phyloP scores from a whole-genome alignment of 140 eudicot species.

The Cichorium intybus region DNA sequence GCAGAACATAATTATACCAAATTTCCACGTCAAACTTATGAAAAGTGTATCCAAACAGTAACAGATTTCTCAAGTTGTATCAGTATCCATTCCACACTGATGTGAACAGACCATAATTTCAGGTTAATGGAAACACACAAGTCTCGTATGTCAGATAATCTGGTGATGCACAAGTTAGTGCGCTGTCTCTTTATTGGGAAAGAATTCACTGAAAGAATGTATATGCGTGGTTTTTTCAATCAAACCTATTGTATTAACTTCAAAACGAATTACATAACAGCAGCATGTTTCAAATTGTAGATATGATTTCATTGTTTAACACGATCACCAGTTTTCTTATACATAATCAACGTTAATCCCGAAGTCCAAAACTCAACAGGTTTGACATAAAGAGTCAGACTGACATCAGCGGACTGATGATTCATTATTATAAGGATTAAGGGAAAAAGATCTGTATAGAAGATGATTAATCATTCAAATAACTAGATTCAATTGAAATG shows the following conservation, averaged over 20 bases:
- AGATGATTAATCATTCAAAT: constrained; percentile 1
- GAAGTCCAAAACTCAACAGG: neutral
- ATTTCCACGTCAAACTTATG: neutral
- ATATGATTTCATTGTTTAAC: neutral
- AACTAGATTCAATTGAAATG: constrained; percentile 5
- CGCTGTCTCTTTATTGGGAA: neutral
- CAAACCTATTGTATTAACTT: neutral
- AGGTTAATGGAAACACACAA: constrained; percentile 5
- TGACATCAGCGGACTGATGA: neutral
- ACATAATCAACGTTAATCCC: neutral
- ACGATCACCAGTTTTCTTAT: neutral
- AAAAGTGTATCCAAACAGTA: neutral
- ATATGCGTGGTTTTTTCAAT: neutral
- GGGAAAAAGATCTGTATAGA: neutral
- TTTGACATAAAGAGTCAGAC: neutral
- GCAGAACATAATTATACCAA: neutral
- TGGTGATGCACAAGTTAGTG: neutral
- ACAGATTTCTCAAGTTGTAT: neutral
- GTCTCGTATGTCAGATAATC: neutral
- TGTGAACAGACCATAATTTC: neutral
- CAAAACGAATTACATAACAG: neutral
- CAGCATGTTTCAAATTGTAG: neutral
- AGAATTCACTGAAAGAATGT: neutral
- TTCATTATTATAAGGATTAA: neutral
- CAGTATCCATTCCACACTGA: neutral